Evolutionary conservation across 2,329 filamentous ascomycete species (phyloP).

Genomic region (Calycina herbarum): DNA sequence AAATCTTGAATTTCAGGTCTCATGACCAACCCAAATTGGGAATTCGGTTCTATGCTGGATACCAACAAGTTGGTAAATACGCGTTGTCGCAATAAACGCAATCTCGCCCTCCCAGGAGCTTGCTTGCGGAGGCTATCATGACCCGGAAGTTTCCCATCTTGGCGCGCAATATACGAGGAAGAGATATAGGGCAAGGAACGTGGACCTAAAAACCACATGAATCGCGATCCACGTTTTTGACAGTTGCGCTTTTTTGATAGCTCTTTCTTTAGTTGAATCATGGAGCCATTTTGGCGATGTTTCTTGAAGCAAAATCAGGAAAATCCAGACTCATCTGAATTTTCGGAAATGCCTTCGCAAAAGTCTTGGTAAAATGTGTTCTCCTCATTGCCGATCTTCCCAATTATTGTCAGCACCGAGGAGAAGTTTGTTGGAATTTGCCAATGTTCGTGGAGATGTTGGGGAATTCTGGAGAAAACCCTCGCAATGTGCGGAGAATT

Average conservation of each 20-base stretch:
- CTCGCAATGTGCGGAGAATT: not conserved
- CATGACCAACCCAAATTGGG: not conserved
- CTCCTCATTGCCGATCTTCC: not conserved
- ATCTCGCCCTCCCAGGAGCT: not conserved
- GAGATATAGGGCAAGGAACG: not conserved
- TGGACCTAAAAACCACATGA: not conserved
- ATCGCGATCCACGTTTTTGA: not conserved
- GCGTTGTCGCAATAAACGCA: not conserved
- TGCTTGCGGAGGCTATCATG: not conserved
- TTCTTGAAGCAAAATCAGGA: not conserved
- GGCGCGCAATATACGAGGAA: not conserved
- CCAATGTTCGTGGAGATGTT: not conserved
- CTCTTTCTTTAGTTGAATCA: not conserved
- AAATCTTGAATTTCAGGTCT: not conserved
- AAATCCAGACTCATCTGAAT: not conserved
- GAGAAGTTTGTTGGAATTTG: not conserved
- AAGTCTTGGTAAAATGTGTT: no score
- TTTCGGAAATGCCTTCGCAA: not conserved
- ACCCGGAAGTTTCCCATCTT: not conserved
- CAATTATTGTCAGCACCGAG: not conserved
- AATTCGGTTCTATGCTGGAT: not conserved
- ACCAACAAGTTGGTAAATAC: not conserved
- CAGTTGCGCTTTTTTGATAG: not conserved
- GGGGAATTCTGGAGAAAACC: not conserved
- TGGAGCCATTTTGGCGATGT: not conserved